Conservation (phyloP, 371 early-diverging fungal species). For the Rhizomucor miehei region DNA sequence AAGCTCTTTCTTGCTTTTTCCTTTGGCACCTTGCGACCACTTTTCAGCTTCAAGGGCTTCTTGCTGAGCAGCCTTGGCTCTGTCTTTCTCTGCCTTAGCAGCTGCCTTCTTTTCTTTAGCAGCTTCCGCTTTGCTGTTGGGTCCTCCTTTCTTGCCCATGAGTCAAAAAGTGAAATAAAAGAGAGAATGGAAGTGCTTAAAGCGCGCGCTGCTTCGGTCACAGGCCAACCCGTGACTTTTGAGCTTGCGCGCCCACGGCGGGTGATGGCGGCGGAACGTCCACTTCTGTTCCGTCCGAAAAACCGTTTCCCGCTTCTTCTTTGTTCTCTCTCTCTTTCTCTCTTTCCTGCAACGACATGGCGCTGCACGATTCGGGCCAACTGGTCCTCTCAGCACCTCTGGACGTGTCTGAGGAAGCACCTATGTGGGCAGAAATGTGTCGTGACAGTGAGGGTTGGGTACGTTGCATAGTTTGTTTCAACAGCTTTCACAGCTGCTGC, state of each 20-base stretch:
- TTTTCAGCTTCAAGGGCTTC: constrained; percentile 59
- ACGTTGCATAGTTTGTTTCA: constrained; percentile 3
- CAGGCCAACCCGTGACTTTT: too few species aligned
- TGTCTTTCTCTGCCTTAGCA: constrained; percentile 59
- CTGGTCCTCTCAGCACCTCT: constrained; percentile 12
- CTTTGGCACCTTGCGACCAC: constrained; percentile 75
- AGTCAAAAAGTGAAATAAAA: constrained; percentile 1
- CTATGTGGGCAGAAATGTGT: constrained; percentile 23
- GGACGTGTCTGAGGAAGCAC: constrained; percentile 1
- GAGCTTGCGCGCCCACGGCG: too few species aligned
- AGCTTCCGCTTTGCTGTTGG: constrained; percentile 52
- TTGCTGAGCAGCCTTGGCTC: constrained; percentile 45
- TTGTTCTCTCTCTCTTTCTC: neutral
- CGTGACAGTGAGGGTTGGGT: constrained; percentile 46
- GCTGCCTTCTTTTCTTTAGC: constrained; percentile 75
- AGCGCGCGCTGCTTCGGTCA: too few species aligned
- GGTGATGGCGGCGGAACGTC: too few species aligned
- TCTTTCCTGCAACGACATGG: constrained; percentile 5
- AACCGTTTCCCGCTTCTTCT: neutral
- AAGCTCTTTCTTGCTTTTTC: constrained; percentile 62
- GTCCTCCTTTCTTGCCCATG: constrained; percentile 41
- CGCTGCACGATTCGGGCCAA: constrained; percentile 19
- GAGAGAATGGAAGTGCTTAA: too few species aligned
- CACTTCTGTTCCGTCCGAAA: neutral
- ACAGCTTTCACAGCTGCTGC: neutral